Base-by-base conservation (phyloP, 768 basidiomycete species). In the Panus rudis region DNA sequence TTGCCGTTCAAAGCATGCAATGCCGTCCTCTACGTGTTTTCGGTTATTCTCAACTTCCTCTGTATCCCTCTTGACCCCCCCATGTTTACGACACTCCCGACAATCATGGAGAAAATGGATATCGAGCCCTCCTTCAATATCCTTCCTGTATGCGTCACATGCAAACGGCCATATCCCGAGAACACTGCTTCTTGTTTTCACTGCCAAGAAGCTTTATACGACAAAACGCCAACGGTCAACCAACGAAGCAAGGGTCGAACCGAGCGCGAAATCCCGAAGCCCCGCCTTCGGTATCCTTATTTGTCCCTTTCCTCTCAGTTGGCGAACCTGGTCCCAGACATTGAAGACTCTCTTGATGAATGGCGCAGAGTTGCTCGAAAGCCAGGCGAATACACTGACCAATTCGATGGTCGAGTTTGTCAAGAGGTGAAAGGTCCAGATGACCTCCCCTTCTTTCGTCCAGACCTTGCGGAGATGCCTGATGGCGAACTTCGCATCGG, bases 401-500 rank as follows among this genome's bases (percentile, higher is more conserved):
- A 28, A 6, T 42, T 42, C 27, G 26, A 42, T 20, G 41, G 41
- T 19, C 25, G 11, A 14, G 27, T 42, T 6, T 27, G 12, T 12
- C 6, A 42, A 24, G 19, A 14, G 14, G n/a, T 42, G 11, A 12
- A 17, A 13, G 41, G 25, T n/a, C 41, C 41, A 7, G 26, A 42
- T 42, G 25, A 28, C 13, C 6, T n/a, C 13, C 41, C 25, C 11
- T 42, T 42, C 26, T 42, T 42, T 31, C 13, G 17, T 6, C 23
- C 6, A 6, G 8, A 14, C 14, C 27, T n/a, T 16, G 41, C 22
- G 13, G 14, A 17, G 14, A n/a, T n/a, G n/a, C n/a, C n/a, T n/a
- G 46, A 47, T 13, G 58, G 56, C 0, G 61, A 65, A 40, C 52
- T 65, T 1, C 48, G 54, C 0, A 52, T 65, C 39, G 63, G 59